Percentiles rank a stretch among this genome's conserved stretches.
Conservation (phyloP, 345 rosid genomes). For the Salix udensis region DNA sequence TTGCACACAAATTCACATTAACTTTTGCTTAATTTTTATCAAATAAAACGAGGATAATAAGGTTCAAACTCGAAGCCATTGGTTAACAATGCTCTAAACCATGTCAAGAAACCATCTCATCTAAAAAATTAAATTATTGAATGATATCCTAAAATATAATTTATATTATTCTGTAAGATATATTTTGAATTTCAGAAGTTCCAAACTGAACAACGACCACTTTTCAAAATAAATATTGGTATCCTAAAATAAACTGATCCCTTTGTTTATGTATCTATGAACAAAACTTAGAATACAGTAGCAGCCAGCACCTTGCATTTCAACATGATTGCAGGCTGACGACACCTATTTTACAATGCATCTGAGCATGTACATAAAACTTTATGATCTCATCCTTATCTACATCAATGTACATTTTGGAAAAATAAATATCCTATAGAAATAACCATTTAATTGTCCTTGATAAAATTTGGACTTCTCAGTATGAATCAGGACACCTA, state of each 20-base stretch:
- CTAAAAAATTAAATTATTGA: no score
- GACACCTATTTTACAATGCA: background rate
- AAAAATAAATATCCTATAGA: background rate
- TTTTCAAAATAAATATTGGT: background rate
- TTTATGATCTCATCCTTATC: constrained; percentile 6
- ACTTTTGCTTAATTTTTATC: no score
- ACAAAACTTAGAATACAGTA: background rate
- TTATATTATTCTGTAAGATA: no score
- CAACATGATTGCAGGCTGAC: background rate
- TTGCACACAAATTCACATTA: no score
- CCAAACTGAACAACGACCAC: background rate
- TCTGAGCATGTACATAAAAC: background rate
- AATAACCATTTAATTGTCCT: constrained; percentile 3
- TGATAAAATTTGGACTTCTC: constrained; percentile 11
- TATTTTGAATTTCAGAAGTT: background rate
- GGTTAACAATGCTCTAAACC: no score
- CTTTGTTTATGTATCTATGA: background rate
- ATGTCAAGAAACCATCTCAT: no score
- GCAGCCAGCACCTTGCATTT: background rate
- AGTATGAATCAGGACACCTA: constrained; percentile 9
- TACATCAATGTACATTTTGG: constrained; percentile 2
- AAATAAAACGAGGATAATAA: no score
- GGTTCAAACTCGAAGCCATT: no score
- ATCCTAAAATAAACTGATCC: background rate
- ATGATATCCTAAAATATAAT: no score